phyloP scores from a whole-genome alignment of 192 early-diverging fungal species.

The Allomyces arbusculus region DNA sequence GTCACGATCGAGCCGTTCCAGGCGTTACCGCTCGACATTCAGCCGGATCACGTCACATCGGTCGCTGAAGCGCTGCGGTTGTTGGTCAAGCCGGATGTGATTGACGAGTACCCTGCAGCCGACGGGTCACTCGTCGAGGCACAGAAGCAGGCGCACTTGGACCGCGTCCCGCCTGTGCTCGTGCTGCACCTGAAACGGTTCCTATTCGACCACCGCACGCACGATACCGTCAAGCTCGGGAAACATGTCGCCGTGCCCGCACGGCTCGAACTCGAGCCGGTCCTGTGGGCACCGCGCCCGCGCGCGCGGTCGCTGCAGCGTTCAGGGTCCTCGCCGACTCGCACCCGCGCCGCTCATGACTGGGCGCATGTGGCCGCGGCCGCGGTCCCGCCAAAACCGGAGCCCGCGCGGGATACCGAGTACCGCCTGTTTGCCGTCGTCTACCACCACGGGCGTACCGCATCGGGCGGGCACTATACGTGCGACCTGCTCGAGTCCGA shows the following conservation, averaged over 20 bases:
- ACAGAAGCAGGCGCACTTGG: slow-evolving; percentile 68
- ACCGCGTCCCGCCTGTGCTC: slow-evolving; percentile 67
- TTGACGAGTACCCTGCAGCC: slow-evolving; percentile 50
- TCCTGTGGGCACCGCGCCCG: not conserved
- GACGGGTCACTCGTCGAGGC: slow-evolving; percentile 21
- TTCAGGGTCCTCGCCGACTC: not conserved
- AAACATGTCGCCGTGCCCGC: slow-evolving; percentile 41
- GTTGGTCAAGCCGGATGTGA: slow-evolving; percentile 50
- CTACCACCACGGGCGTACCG: slow-evolving; percentile 77
- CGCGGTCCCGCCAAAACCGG: not conserved
- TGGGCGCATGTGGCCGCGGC: not conserved
- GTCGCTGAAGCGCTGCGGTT: slow-evolving; percentile 72
- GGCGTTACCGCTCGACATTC: slow-evolving; percentile 72
- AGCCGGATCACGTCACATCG: slow-evolving; percentile 41
- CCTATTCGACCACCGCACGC: slow-evolving; percentile 47
- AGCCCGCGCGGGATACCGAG: not conserved
- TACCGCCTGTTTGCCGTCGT: slow-evolving; percentile 39
- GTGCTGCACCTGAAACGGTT: slow-evolving; percentile 91
- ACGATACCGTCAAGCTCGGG: slow-evolving; percentile 60
- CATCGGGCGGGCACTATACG: slow-evolving; percentile 91
- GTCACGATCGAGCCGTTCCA: slow-evolving; percentile 73
- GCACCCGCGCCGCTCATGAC: not conserved
- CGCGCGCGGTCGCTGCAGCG: not conserved
- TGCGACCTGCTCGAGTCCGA: slow-evolving; percentile 60
- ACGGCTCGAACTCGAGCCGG: not conserved